These are phyloP conservation scores for Plicaturopsis crispa DNA, from an alignment of 768 basidiomycete species.

Conservation along the genomic window DNA sequence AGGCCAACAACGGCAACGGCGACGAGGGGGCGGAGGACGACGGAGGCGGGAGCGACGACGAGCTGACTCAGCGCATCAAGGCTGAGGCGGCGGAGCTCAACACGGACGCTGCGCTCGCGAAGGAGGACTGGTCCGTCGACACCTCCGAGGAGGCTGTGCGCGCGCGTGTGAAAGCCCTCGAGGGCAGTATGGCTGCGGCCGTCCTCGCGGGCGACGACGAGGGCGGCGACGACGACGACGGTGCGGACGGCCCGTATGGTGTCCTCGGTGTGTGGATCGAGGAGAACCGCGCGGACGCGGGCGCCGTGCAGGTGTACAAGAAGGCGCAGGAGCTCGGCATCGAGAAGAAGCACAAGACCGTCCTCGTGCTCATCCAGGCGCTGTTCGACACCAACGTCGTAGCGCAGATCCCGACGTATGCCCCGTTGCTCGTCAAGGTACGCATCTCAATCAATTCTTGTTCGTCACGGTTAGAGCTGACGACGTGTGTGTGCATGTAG, in stretches of 20 bases:
- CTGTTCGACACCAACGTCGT: constrained; percentile 75
- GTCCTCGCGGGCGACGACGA: constrained; percentile 45
- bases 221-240: constrained; percentile 88
- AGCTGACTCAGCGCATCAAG: constrained; percentile 85
- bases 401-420: constrained; percentile 55
- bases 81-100: constrained; percentile 79
- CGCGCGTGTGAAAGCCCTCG: constrained; percentile 68
- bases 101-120: constrained; percentile 46
- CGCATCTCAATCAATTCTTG: constrained; percentile 12
- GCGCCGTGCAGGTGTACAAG: constrained; percentile 68
- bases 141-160: constrained; percentile 86
- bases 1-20: constrained; percentile 33
- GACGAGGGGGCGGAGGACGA: constrained; percentile 29
- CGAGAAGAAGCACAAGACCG: constrained; percentile 90
- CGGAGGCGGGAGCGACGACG: constrained; percentile 78
- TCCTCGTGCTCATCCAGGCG: constrained; percentile 75
- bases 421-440: constrained; percentile 72
- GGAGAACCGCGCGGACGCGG: constrained; percentile 50
- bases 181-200: constrained; percentile 45
- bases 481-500: too few relatives aligned
- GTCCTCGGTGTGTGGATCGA: constrained; percentile 81
- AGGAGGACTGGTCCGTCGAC: constrained; percentile 89
- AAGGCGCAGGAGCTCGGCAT: constrained; percentile 89
- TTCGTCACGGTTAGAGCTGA: constrained; percentile 5
- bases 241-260: constrained; percentile 77